Evolutionary conservation across 179 eudicot genomes (phyloP).

Genomic region (Carnegiea gigantea): DNA sequence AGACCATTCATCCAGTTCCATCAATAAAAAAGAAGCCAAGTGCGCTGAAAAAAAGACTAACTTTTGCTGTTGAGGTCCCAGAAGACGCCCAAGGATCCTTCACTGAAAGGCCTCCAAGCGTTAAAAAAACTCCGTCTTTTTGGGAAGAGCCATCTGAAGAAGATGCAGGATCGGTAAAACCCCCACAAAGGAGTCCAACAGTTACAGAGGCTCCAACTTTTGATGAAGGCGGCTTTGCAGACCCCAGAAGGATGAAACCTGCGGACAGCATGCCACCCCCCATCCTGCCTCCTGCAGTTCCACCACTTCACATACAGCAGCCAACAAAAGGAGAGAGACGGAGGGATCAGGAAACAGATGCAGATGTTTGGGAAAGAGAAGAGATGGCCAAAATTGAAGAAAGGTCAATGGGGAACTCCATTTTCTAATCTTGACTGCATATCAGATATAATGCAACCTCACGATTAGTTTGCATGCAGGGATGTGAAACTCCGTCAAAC

Average conservation of each 20-base stretch:
- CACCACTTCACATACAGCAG: conserved; percentile 35
- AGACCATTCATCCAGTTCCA: conserved; percentile 40
- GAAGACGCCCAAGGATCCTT: neutral
- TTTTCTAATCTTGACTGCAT: neutral
- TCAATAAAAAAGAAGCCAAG: conserved; percentile 30
- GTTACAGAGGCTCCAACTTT: neutral
- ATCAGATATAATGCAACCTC: neutral
- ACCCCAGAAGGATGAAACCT: conserved; percentile 22
- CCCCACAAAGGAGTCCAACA: neutral
- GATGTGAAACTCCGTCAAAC: conserved; percentile 55
- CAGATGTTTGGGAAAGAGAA: conserved; percentile 74
- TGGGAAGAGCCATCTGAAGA: neutral
- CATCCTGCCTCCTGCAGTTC: conserved; percentile 30
- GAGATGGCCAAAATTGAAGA: conserved; percentile 60
- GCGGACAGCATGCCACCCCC: conserved; percentile 35
- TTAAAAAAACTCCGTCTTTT: conserved; percentile 23
- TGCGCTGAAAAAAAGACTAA: conserved; percentile 32
- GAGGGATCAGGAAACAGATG: conserved; percentile 30
- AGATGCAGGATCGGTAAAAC: neutral
- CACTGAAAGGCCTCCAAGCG: conserved; percentile 5
- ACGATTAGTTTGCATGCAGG: conserved; percentile 37
- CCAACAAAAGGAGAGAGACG: conserved; percentile 23
- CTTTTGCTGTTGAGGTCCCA: conserved; percentile 34
- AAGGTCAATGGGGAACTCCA: conserved; percentile 36
- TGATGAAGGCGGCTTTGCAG: neutral